Conservation (phyloP, 2,329 filamentous ascomycete species). For the Alternaria metachromatica region DNA sequence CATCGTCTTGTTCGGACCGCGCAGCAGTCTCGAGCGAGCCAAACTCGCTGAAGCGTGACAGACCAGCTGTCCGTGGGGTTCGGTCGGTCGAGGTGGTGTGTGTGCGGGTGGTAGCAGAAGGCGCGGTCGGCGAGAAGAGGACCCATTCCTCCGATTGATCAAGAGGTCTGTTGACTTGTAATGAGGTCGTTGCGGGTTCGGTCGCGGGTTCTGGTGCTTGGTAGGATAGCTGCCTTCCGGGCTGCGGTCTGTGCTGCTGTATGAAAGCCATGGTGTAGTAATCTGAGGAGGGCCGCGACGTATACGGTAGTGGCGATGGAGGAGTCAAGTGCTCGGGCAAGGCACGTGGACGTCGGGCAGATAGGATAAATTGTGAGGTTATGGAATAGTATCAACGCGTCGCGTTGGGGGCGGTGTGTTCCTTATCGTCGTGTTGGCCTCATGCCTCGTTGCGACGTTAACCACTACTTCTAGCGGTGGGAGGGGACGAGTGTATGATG, state of each 20-base stretch:
- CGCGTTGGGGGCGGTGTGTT: constrained; percentile 9
- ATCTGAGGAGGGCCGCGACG: constrained; percentile 12
- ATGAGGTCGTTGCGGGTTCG: constrained; percentile 39
- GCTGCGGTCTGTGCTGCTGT: constrained; percentile 48
- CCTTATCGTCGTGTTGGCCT: constrained; percentile 21
- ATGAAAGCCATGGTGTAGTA: constrained; percentile 45
- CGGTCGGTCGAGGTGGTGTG: constrained; percentile 69
- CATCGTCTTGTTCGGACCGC: constrained; percentile 58
- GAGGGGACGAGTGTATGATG: constrained; percentile 26
- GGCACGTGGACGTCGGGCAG: constrained; percentile 25
- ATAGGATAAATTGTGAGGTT: constrained; percentile 5
- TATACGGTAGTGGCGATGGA: constrained; percentile 17
- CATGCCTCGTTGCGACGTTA: constrained; percentile 29
- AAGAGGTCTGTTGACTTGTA: constrained; percentile 55
- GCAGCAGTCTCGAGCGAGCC: constrained; percentile 76
- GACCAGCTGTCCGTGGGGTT: constrained; percentile 70
- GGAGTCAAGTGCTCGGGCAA: constrained; percentile 20
- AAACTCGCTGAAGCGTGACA: constrained; percentile 79
- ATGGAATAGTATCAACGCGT: constrained; percentile 4
- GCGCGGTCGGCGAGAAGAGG: constrained; percentile 73
- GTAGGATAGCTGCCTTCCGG: constrained; percentile 44
- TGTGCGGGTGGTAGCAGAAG: constrained; percentile 73
- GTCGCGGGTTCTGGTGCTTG: constrained; percentile 34
- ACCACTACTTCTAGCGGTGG: constrained; percentile 21
- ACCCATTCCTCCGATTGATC: constrained; percentile 94